Base-by-base conservation (phyloP, 2,329 filamentous ascomycete species). In the Colletotrichum sidae region DNA sequence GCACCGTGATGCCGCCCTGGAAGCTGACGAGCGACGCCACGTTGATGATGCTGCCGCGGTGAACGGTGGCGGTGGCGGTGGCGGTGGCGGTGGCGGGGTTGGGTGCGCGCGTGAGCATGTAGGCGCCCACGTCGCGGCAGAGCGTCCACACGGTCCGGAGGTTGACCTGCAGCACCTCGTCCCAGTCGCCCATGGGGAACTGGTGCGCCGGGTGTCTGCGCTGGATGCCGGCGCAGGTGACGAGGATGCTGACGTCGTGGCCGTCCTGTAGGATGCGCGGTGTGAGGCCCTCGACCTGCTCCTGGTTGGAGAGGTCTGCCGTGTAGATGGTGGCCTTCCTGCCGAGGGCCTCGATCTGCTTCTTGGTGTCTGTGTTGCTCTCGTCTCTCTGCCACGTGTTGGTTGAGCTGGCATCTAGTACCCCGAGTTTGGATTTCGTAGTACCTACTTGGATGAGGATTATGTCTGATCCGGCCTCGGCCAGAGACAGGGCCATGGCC, bases 1-100 rank as follows among this genome's bases (percentile, higher is more conserved):
- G 93, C 1, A 97, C 92, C 0, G 91, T 96, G 69, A 97, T 84
- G 1, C 94, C 94, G 56, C 94, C 94, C 75, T 97, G 92, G 83
- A 94, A 95, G 54, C 88, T 88, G 42, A 97, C 85, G 44, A 97
- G 86, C 11, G 88, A 92, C 8, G 90, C 93, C 57, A 96, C 88
- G 79, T 97, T 97, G 81, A 97, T 91, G 80, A 97, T 91, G 72
- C 84, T 85, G 17, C 92, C 92, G 65, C 86, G 81, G 44, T 89
- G 85, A 52, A 84, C 84, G 3, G 82, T 84, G 15, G 38, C 78
- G 38, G 4, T 17, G 52, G 84, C 84, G 3, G 82, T 84, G 15
- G n/a, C n/a, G n/a, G n/a, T n/a, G n/a, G 38, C 78, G 38, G 4
- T 17, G 7, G 44, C 71, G 7, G 77, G 67, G 0, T 81, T 81